Base-by-base conservation (phyloP, 2,329 filamentous ascomycete genomes). In the Xylariaceae sp. region DNA sequence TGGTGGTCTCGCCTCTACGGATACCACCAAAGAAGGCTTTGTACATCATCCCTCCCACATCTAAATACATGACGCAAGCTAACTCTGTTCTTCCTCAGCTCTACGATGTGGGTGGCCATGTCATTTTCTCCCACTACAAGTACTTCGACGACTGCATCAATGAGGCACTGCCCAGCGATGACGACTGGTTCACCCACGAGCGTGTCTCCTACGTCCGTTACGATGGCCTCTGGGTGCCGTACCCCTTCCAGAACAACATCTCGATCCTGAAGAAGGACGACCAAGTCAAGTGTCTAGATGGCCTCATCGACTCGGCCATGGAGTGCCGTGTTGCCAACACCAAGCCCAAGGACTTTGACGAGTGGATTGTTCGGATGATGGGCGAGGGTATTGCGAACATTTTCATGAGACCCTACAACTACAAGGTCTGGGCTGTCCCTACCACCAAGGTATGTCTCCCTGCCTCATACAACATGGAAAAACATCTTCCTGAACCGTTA, bases 231-330 rank as follows among this genome's bases (percentile, higher is more conserved):
- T 98, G 92, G 92, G 92, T 98, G 38, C 90, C 92, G 34, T 98
- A 98, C 68, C 92, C 92, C 45, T 95, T 98, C 81, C 92, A 98
- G 72, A 98, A 96, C 79, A 98, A 98, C 74, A 90, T 98, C 60
- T 94, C 92, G 55, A 90, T 95, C 80, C 69, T 98, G 57, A 84
- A 87, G 61, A 94, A 95, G 73, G 87, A 95, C 49, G 92, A 98
- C 56, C 89, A 98, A 69, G 88, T 95, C 47, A 81, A 76, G 58
- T 93, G 86, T 63, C 82, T 98, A 54, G 87, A 96, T 49, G 90
- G 90, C 46, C 79, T 98, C 71, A 95, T 98, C 50, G 90, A 98
- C 61, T 85, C 92, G 43, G 84, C 92, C 39, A 64, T 96, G 46
- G 87, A 90, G 65, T 77, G 77, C 55, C 85, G 89, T 53, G 85